Conservation (phyloP, 129 eudicot genomes). For the Lactuca saligna region DNA sequence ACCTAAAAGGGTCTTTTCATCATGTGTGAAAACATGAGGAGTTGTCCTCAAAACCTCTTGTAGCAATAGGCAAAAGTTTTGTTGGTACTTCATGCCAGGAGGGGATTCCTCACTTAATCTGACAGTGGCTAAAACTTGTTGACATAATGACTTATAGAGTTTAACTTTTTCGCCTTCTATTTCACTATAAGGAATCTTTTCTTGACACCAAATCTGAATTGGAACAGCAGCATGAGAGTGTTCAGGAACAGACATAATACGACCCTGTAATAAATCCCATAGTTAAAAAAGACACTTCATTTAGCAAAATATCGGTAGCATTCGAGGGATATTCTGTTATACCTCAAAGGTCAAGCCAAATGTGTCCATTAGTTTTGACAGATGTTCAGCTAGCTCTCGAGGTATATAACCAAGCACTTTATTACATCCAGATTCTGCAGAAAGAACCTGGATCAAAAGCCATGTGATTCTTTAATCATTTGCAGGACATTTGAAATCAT, state of each 20-base stretch:
- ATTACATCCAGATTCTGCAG: constrained; percentile 47
- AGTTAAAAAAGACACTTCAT: background rate
- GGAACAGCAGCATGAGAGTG: constrained; percentile 55
- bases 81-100: constrained; percentile 56
- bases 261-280: constrained; percentile 58
- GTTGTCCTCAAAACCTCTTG: constrained; percentile 66
- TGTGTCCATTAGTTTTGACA: constrained; percentile 76
- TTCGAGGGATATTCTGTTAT: constrained; percentile 15
- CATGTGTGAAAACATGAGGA: constrained; percentile 58
- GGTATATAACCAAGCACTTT: constrained; percentile 78
- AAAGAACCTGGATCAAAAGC: constrained; percentile 61
- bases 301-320: background rate
- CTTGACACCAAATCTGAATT: constrained; percentile 52
- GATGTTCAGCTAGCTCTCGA: constrained; percentile 74
- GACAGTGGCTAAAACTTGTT: constrained; percentile 37
- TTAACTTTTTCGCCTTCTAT: constrained; percentile 38
- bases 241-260: constrained; percentile 58
- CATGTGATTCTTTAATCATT: constrained; percentile 16
- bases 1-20: constrained; percentile 70
- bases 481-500: constrained; percentile 1
- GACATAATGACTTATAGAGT: constrained; percentile 53
- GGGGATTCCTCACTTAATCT: constrained; percentile 39
- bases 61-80: constrained; percentile 60
- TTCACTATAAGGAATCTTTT: constrained; percentile 30
- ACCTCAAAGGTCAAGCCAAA: constrained; percentile 74